Evolutionary conservation across 192 early-diverging fungal species (phyloP).

Genomic region (Powellomyces hirtus): DNA sequence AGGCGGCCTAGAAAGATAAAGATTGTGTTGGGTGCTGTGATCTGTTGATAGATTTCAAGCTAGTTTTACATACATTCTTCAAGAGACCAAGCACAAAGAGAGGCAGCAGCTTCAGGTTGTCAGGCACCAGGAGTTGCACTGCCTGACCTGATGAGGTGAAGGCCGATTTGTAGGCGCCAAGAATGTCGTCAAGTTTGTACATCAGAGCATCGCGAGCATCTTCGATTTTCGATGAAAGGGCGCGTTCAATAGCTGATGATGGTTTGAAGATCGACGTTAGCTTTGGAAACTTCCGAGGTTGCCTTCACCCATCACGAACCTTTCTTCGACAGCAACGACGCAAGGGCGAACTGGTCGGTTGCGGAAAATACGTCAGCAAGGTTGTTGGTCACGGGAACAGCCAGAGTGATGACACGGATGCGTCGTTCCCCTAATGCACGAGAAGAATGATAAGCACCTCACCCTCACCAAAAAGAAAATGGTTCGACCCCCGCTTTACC

Average conservation of each 20-base stretch:
- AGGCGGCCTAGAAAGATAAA: constrained; percentile 39
- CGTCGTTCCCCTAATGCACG: constrained; percentile 66
- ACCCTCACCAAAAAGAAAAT: not conserved
- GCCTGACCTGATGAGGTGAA: constrained; percentile 75
- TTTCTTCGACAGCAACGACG: constrained; percentile 82
- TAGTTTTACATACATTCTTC: constrained; percentile 67
- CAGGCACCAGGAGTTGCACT: constrained; percentile 77
- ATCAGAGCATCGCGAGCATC: constrained; percentile 91
- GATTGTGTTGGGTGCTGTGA: too few relatives aligned
- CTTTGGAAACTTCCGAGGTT: not conserved
- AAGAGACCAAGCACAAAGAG: constrained; percentile 75
- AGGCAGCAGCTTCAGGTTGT: constrained; percentile 84
- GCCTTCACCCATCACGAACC: constrained; percentile 37
- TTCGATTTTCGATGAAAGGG: constrained; percentile 80
- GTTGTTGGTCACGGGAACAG: constrained; percentile 80
- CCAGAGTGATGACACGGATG: constrained; percentile 88
- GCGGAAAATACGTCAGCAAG: constrained; percentile 77
- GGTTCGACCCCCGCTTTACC: constrained; percentile 40
- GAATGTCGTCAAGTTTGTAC: constrained; percentile 83
- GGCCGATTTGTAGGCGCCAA: constrained; percentile 82
- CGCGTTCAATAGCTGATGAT: constrained; percentile 75
- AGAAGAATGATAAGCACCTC: not conserved
- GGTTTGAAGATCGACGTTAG: not conserved
- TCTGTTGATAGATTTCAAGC: too few relatives aligned
- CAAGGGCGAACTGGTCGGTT: constrained; percentile 82